phyloP scores from a whole-genome alignment of 106 monocot genomes.

The Acanthochlamys bracteata region DNA sequence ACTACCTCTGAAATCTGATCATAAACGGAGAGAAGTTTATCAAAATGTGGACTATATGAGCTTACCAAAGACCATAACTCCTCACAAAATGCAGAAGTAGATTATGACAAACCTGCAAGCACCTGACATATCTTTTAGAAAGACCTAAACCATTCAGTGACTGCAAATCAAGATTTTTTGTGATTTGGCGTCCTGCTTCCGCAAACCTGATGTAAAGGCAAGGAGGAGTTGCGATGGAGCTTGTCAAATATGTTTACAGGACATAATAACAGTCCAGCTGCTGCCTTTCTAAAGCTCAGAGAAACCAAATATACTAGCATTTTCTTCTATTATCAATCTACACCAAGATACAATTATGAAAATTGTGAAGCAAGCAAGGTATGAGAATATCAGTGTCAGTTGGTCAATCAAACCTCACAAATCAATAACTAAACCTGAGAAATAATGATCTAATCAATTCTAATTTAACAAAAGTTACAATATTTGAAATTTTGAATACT shows the following conservation, averaged over 20 bases:
- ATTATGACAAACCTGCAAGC: slow-evolving; percentile 62
- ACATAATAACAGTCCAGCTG: neutral
- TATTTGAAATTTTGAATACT: too few species aligned
- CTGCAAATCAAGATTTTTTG: slow-evolving; percentile 71
- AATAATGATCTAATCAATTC: too few species aligned
- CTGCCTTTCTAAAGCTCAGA: neutral
- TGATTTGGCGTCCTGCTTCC: slow-evolving; percentile 60
- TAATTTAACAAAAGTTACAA: too few species aligned
- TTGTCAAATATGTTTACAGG: neutral
- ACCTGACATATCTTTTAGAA: slow-evolving; percentile 93
- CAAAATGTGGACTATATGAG: neutral
- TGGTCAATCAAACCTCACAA: too few species aligned
- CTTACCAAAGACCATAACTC: neutral
- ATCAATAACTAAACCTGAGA: too few species aligned
- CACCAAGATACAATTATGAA: too few species aligned
- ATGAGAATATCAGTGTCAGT: too few species aligned
- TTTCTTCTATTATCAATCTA: too few species aligned
- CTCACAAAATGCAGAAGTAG: neutral
- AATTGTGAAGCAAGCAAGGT: too few species aligned
- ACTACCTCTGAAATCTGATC: slow-evolving; percentile 94
- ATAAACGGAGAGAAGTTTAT: neutral
- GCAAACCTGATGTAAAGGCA: slow-evolving; percentile 46
- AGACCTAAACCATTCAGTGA: slow-evolving; percentile 82
- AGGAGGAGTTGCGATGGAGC: neutral
- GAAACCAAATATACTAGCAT: too few species aligned